Evolutionary conservation across 148 eudicot species (phyloP).

Genomic region (Rhododendron simsii): DNA sequence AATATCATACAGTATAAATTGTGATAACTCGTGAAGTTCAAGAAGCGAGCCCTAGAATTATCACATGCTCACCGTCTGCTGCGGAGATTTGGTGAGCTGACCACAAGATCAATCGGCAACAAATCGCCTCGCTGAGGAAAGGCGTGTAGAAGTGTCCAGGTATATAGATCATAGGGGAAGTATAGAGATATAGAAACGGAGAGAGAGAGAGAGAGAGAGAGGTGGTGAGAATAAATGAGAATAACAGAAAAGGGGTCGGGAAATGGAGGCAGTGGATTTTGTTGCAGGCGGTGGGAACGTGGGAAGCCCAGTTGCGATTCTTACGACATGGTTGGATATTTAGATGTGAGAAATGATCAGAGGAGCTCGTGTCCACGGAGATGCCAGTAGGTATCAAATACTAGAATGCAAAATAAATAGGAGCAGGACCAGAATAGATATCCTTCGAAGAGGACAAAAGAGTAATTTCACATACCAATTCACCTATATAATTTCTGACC

Average conservation of each 20-base stretch:
- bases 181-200: background rate
- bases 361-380: background rate
- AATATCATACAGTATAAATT: background rate
- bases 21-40: background rate
- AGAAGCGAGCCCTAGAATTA: background rate
- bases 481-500: too few species aligned
- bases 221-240: background rate
- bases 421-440: too few species aligned
- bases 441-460: too few species aligned
- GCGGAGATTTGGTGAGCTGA: background rate
- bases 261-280: background rate
- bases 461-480: too few species aligned
- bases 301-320: background rate
- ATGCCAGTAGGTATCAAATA: background rate
- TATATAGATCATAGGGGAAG: background rate
- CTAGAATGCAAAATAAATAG: too few species aligned
- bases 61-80: slow-evolving; percentile 1
- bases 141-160: background rate
- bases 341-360: background rate
- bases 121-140: background rate
- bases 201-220: background rate
- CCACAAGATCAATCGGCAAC: background rate
- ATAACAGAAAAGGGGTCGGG: background rate
- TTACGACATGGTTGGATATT: background rate
- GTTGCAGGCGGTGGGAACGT: background rate